Evolutionary conservation across 1,284 basidiomycete species (phyloP).

Genomic region (Melanopsichium pennsylvanicum): DNA sequence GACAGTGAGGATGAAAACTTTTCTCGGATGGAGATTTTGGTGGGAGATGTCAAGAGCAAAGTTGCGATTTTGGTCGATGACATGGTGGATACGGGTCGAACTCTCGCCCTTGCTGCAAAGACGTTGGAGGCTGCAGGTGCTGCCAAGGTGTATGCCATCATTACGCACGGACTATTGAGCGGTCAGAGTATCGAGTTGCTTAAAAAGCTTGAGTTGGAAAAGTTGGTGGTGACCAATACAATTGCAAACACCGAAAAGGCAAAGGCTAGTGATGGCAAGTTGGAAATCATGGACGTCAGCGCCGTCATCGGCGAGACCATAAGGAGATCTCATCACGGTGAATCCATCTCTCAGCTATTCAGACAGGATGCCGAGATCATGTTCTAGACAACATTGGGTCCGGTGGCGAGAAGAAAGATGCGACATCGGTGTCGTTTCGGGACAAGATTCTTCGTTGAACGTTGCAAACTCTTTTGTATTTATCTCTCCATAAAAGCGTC

Average conservation of each 20-base stretch:
- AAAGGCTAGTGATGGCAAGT: conserved; percentile 68
- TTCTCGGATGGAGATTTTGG: conserved; percentile 84
- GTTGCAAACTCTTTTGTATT: background rate
- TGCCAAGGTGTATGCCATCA: conserved; percentile 83
- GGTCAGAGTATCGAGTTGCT: conserved; percentile 82
- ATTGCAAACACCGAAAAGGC: conserved; percentile 72
- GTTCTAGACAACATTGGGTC: conserved; percentile 33
- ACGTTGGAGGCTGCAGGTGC: conserved; percentile 89
- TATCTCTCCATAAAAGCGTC: too few relatives aligned
- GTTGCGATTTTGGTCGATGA: conserved; percentile 91
- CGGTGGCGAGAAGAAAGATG: too few relatives aligned
- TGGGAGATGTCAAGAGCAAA: conserved; percentile 94
- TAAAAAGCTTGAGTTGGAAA: conserved; percentile 80
- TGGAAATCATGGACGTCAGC: conserved; percentile 80
- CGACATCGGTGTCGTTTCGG: too few relatives aligned
- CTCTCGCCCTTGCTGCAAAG: conserved; percentile 82
- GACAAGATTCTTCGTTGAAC: background rate
- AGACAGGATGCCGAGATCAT: conserved; percentile 62
- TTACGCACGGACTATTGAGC: conserved; percentile 90
- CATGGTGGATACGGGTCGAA: conserved; percentile 95
- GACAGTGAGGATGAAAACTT: conserved; percentile 65
- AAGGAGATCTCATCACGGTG: conserved; percentile 93
- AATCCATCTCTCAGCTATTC: conserved; percentile 69
- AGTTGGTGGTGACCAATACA: conserved; percentile 87
- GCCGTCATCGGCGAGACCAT: conserved; percentile 94